Base-by-base conservation (phyloP, 2,329 filamentous ascomycete species). In the Chaetomium strumarium region DNA sequence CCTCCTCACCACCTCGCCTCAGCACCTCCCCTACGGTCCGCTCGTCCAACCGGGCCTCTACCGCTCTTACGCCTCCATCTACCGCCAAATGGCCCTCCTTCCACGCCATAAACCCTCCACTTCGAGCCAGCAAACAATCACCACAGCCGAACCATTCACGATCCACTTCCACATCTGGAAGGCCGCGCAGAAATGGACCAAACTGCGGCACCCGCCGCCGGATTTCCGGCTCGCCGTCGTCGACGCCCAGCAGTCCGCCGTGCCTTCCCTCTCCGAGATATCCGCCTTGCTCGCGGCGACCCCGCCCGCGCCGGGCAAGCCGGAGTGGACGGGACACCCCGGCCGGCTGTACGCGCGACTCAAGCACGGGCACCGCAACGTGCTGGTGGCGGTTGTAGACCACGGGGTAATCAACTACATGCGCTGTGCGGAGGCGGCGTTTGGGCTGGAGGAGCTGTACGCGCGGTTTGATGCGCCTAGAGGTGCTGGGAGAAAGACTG, bases 321-420 rank as follows among this genome's bases (percentile, higher is more conserved):
- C 58, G 9, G 66, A 66, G 40, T 65, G 55, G 65, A 66, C 42
- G 58, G 75, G 54, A n/a, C n/a, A n/a, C 42, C 75, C 69, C 66
- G 80, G 64, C 62, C 74, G 66, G 65, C 69, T 91, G 58, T 93
- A 95, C 65, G 80, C 85, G 63, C 83, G 88, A 54, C 72, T 97
- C 58, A 92, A 90, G 69, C 84, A 95, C 63, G 93, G 90, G 1
- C 84, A 86, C 67, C 80, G 89, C 58, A 93, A 89, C 68, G 87
- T 93, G 31, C 75, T 96, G 33, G 67, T 99, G 20, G 93, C 91
- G 0, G 80, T 97, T 2, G 90, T 96, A 33, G 93, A 97, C 66
- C 81, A 90, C 57, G 93, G 93, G 0, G 78, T 97, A 19, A 86
- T 91, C 42, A 97, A 92, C 67, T 97, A 92, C 66, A 75, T 96